Percentiles rank a stretch among this genome's conserved stretches.
phyloP scores from a whole-genome alignment of 495 filamentous ascomycete genomes.

The Aspergillus incahuasiensis region DNA sequence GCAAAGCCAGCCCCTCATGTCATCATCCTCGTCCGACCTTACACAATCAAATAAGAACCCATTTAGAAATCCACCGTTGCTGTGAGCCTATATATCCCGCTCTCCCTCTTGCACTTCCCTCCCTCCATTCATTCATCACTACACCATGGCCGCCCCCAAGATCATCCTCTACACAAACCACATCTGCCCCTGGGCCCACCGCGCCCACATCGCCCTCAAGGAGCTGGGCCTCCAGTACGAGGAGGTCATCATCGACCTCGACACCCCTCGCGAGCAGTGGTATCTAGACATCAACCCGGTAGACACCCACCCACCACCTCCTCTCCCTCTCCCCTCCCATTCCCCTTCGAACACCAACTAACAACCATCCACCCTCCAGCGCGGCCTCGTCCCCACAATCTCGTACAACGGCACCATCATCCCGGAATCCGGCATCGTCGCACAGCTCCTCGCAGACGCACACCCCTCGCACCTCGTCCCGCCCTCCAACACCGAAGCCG shows the following conservation, averaged over 20 bases:
- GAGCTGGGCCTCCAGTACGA: constrained; percentile 71
- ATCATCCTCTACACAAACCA: constrained; percentile 72
- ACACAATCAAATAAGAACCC: background rate
- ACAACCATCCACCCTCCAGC: constrained; percentile 32
- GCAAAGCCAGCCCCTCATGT: constrained; percentile 1
- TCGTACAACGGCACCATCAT: constrained; percentile 69
- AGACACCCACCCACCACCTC: too few relatives aligned
- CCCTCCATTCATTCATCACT: background rate
- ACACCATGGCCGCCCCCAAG: constrained; percentile 38
- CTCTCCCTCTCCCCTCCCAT: too few relatives aligned
- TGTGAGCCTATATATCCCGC: background rate
- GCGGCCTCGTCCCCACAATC: constrained; percentile 73
- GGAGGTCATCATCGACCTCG: constrained; percentile 75
- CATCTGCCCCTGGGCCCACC: constrained; percentile 75
- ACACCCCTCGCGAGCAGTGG: constrained; percentile 68
- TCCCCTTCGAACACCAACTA: too few relatives aligned
- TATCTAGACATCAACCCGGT: constrained; percentile 82
- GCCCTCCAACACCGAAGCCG: constrained; percentile 28
- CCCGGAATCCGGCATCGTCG: constrained; percentile 68
- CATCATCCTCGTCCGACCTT: background rate
- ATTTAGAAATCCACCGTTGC: background rate
- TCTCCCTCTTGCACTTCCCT: background rate
- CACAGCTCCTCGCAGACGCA: constrained; percentile 65
- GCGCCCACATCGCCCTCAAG: constrained; percentile 70
- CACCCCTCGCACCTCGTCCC: constrained; percentile 48